Evolutionary conservation across 148 eudicot species (phyloP).

Genomic region (Rhododendron molle): DNA sequence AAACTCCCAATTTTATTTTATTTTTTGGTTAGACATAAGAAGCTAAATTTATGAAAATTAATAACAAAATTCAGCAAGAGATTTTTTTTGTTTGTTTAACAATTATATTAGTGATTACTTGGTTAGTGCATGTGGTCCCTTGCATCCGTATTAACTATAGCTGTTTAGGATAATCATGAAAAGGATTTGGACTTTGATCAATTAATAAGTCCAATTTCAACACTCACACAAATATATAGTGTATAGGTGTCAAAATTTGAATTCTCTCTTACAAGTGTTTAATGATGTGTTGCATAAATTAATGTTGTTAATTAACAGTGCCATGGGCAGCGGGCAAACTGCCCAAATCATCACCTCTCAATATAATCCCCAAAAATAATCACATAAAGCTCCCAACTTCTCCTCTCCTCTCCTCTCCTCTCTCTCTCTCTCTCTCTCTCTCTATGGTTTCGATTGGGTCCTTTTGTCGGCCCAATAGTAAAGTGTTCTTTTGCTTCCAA

Average conservation of each 20-base stretch:
- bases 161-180: neutral
- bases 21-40: too few relatives aligned
- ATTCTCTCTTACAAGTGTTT: neutral
- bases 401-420: neutral
- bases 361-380: slow-evolving; percentile 1
- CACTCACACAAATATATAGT: neutral
- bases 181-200: neutral
- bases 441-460: neutral
- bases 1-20: too few relatives aligned
- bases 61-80: too few relatives aligned
- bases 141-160: neutral
- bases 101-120: too few relatives aligned
- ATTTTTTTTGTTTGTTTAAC: too few relatives aligned
- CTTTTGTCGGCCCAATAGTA: neutral
- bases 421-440: neutral
- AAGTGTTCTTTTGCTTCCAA: neutral
- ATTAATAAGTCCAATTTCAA: neutral
- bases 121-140: too few relatives aligned
- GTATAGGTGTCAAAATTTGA: neutral
- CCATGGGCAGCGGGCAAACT: slow-evolving; percentile 15
- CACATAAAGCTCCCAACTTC: neutral
- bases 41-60: too few relatives aligned
- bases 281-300: neutral
- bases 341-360: slow-evolving; percentile 6
- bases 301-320: neutral